These are phyloP conservation scores for Magnolia changhungtana DNA, from an alignment of 164 flowering plant species.

Conservation along the genomic window DNA sequence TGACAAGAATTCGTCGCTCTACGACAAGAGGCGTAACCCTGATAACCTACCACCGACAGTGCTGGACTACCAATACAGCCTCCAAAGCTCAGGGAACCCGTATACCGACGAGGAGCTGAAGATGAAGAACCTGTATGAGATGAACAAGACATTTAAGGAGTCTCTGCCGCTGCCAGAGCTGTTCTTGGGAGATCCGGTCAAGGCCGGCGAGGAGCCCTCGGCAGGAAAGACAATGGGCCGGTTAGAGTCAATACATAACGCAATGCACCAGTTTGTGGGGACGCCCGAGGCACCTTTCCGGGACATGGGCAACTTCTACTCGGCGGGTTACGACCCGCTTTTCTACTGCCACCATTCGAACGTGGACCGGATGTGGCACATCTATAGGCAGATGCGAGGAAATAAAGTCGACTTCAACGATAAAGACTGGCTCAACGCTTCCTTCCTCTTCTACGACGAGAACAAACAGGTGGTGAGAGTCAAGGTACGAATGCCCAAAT, in stretches of 20 bases:
- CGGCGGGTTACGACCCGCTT: not conserved
- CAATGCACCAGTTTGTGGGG: constrained; percentile 4
- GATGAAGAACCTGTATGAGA: not conserved
- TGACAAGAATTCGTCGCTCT: constrained; percentile 1
- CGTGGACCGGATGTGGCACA: not conserved
- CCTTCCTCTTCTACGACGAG: not conserved
- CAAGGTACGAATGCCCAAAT: not conserved
- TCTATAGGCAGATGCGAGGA: not conserved
- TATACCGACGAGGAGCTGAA: not conserved
- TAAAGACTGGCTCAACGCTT: not conserved
- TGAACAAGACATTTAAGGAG: not conserved
- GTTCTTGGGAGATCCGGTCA: constrained; percentile 8
- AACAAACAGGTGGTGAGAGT: not conserved
- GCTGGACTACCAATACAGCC: not conserved
- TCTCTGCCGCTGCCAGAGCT: constrained; percentile 1
- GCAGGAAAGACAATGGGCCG: not conserved
- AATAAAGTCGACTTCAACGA: not conserved
- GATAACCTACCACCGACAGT: not conserved
- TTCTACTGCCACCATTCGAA: constrained; percentile 1
- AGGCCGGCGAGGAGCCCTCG: not conserved
- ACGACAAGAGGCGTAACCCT: constrained; percentile 3
- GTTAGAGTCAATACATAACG: constrained; percentile 5
- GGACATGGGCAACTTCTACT: constrained; percentile 13
- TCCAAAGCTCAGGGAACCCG: not conserved
- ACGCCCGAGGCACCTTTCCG: not conserved